Base-by-base conservation (phyloP, 2,329 filamentous ascomycete genomes). In the Teratosphaeria destructans region DNA sequence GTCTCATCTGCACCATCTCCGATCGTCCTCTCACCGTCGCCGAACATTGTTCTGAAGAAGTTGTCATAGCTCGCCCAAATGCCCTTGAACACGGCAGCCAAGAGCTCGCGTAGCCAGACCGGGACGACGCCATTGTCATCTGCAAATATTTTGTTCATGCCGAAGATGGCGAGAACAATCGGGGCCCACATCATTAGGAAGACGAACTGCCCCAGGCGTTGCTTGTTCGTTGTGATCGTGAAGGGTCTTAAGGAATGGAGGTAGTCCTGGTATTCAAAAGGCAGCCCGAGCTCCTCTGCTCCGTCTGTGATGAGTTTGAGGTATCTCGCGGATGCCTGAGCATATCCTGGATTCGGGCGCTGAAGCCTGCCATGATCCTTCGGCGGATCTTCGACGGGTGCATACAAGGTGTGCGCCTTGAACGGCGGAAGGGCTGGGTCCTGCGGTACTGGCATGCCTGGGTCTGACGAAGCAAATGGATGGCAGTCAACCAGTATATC, bases 291-390 rank as follows among this genome's bases (percentile, higher is more conserved):
- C 72, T 97, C 91, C 1, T 77, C 76, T 0, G 90, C 92, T 16
- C 94, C 94, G 64, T 87, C 83, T 14, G 81, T 84, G 66, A 99
- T 83, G 56, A 96, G 81, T 62, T 87, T 86, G 27, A 96, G 77
- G 72, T 99, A 97, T 12, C 94, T 85, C 52, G 84, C 79, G 2
- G 90, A 95, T 0, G 94, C 82, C 74, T 96, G 90, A 0, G 91
- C 88, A 68, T 93, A 91, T 60, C 81, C 80, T 1, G 85, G 81
- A 57, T 87, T 81, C 0, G 86, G 85, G 5, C 90, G 84, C 29
- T 79, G 70, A 27, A 85, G 74, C 43, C 79, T 78, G 47, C 62
- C 70, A 60, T 70, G 66, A 39, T 72, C 70, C 43, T 72, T 65
- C 29, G 64, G 71, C 12, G 69, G 65, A 23, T 67, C 57, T 66